These are phyloP conservation scores for Urostyla sp. DNA, from an alignment of 73 alveolate genomes.

Conservation along the genomic window DNA sequence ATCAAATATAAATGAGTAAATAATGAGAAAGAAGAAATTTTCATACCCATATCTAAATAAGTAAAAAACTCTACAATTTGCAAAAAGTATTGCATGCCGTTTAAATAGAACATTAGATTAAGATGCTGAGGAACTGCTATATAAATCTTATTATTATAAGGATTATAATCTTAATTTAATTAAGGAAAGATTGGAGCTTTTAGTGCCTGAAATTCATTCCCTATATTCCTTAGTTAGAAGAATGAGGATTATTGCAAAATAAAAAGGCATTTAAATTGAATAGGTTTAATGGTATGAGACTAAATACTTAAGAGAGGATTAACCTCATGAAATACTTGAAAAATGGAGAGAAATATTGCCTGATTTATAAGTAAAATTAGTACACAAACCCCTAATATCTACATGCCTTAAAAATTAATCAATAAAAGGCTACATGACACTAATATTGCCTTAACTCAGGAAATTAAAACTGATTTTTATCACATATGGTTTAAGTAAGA, in stretches of 20 bases:
- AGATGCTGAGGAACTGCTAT: not conserved
- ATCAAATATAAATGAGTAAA: slow-evolving; percentile 39
- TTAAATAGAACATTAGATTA: not conserved
- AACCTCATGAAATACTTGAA: not conserved
- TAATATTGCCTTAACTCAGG: slow-evolving; percentile 49
- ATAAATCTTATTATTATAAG: slow-evolving; percentile 31
- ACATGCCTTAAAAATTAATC: slow-evolving; percentile 69
- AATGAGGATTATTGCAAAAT: slow-evolving; percentile 6
- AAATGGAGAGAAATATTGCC: not conserved
- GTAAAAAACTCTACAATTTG: not conserved
- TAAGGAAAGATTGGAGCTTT: not conserved
- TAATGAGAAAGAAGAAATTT: slow-evolving; percentile 9
- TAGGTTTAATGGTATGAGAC: slow-evolving; percentile 56
- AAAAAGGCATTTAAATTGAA: not conserved
- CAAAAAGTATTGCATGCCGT: slow-evolving; percentile 18
- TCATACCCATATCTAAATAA: slow-evolving; percentile 20
- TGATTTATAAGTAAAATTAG: not conserved
- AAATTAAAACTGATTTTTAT: slow-evolving; percentile 48
- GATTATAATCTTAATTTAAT: slow-evolving; percentile 30
- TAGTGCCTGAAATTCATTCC: slow-evolving; percentile 39
- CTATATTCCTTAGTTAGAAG: not conserved
- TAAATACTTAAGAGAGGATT: not conserved
- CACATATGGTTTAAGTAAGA: slow-evolving; percentile 82
- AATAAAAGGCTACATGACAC: slow-evolving; percentile 36
- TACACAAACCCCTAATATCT: slow-evolving; percentile 64